Percentiles rank a stretch among this genome's conserved stretches.
Evolutionary conservation across 345 rosid genomes (phyloP).

Genomic region (Moricandia arvensis): DNA sequence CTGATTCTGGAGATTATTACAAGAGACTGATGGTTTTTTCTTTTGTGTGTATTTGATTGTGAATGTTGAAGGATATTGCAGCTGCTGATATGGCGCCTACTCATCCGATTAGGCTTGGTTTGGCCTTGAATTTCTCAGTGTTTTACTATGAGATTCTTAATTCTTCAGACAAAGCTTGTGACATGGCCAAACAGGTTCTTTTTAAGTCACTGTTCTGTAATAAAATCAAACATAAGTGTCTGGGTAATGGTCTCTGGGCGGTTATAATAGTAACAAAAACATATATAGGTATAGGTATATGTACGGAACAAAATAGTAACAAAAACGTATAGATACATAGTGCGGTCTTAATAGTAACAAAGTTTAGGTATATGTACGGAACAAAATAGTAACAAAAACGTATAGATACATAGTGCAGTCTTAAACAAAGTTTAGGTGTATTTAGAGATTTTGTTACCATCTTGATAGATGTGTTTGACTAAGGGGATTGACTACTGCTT

Average conservation of each 20-base stretch:
- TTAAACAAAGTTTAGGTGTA: too few relatives aligned
- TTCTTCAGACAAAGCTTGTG: conserved; percentile 87
- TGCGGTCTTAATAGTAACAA: too few relatives aligned
- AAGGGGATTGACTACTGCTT: neutral
- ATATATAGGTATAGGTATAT: too few relatives aligned
- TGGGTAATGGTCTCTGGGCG: too few relatives aligned
- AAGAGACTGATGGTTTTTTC: neutral
- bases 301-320: too few relatives aligned
- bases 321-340: too few relatives aligned
- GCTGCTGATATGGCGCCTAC: conserved; percentile 82
- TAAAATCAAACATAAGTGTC: neutral
- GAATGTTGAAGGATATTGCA: conserved; percentile 59
- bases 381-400: too few relatives aligned
- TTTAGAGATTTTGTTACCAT: too few relatives aligned
- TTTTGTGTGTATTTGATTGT: neutral
- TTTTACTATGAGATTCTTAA: conserved; percentile 92
- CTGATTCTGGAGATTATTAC: neutral
- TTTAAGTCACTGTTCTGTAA: neutral
- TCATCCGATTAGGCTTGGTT: conserved; percentile 85
- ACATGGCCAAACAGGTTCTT: conserved; percentile 86
- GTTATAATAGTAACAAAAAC: too few relatives aligned
- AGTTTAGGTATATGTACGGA: too few relatives aligned
- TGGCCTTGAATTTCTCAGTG: conserved; percentile 88
- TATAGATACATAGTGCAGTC: too few relatives aligned
- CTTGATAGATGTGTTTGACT: conserved; percentile 1